Evolutionary conservation across 306 rosid genomes (phyloP).

Genomic region (Cyamopsis tetragonoloba): DNA sequence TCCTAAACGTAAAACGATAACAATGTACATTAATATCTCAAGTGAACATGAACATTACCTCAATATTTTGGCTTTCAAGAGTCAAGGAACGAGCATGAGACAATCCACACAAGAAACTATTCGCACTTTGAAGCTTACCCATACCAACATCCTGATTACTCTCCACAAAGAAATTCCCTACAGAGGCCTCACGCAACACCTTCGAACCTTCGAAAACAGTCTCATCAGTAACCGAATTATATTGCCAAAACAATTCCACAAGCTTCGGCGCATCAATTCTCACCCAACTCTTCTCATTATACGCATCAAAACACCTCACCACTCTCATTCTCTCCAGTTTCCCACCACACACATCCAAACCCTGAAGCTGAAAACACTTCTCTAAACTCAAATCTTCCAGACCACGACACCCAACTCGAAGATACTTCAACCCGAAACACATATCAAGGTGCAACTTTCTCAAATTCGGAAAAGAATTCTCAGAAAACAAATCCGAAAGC

Average conservation of each 20-base stretch:
- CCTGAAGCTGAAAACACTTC: slow-evolving; percentile 46
- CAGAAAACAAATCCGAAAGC: slow-evolving; percentile 53
- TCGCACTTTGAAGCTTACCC: slow-evolving; percentile 51
- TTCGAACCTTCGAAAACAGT: slow-evolving; percentile 31
- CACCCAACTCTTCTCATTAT: slow-evolving; percentile 43
- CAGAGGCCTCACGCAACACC: slow-evolving; percentile 44
- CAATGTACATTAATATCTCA: background rate
- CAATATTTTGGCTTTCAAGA: slow-evolving; percentile 49
- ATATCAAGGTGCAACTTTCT: slow-evolving; percentile 46
- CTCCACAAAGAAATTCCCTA: slow-evolving; percentile 41
- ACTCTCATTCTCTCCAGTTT: slow-evolving; percentile 42
- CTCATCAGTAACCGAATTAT: slow-evolving; percentile 45
- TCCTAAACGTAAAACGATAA: too few species aligned
- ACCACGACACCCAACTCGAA: slow-evolving; percentile 44
- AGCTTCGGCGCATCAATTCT: slow-evolving; percentile 51
- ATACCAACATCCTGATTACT: slow-evolving; percentile 31
- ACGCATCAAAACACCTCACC: slow-evolving; percentile 48
- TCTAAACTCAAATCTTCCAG: slow-evolving; percentile 52
- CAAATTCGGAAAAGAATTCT: slow-evolving; percentile 49
- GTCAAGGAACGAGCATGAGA: slow-evolving; percentile 45
- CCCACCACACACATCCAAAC: slow-evolving; percentile 43
- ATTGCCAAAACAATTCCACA: slow-evolving; percentile 41
- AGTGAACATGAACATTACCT: slow-evolving; percentile 42
- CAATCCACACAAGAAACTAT: slow-evolving; percentile 48
- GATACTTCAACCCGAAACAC: slow-evolving; percentile 50